Evolutionary conservation across 148 eudicot genomes (phyloP), one percentile per base, ranked within the genome.

Genomic region (Fagopyrum tataricum): DNA sequence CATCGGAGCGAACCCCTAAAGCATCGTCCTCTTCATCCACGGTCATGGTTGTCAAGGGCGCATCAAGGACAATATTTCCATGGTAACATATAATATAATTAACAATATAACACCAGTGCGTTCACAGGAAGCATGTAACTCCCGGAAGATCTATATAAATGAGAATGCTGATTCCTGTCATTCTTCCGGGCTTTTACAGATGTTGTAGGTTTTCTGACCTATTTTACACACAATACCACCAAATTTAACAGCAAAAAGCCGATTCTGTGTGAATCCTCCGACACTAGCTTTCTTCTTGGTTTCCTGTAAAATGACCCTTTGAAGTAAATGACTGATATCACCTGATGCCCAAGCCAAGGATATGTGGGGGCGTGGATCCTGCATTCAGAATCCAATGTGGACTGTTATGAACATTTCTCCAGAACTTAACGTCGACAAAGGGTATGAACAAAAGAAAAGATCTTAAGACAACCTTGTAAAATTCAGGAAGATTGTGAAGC

Each of bases 321-420:
- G 81, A 74, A 92, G 74, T 58, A 74, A 59, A 61, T 81, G 84
- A 68, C 93, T 79, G 66, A 85, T 79, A 75, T 92, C 90, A 0
- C 88, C 96, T 6, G 76, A 72, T 53, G 89, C 96, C 98, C 98
- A 92, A 49, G 88, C 90, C 78, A 90, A 74, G 2, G 96, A 92
- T 82, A 92, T 92, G 81, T 92, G 98, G 67, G 98, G 98, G 47
- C 93, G 91, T 26, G 98, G 89, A 81, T 90, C 87, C 96, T 92
- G 85, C 74, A 62, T 20, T 21, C 13, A 58, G 18, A 41, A 62
- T 62, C 42, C 68, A 23, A 46, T 11, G 49, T 13, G 15, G 13
- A 46, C 1, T 6, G 49, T 46, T 46, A 46, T 7, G 9, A 74
- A 76, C 39, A 39, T 44, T 72, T 17, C 44, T 31, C 24, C 42